Percentiles rank a stretch among this genome's conserved stretches.
Evolutionary conservation across 208 protist genomes (phyloP).

Genomic region (Crithidia expoeki): DNA sequence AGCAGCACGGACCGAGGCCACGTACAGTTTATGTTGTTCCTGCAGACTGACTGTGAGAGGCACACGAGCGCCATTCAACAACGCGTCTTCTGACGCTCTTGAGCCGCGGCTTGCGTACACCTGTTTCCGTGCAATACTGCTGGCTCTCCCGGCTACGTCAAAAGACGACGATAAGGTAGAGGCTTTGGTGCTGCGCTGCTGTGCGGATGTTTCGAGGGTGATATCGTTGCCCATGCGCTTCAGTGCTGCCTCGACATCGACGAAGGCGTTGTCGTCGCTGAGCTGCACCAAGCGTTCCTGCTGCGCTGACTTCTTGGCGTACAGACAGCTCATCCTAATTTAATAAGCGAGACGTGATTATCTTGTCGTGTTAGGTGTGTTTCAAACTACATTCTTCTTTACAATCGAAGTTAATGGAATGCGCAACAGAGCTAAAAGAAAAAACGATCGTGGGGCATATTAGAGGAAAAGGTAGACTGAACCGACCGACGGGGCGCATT

Average conservation of each 20-base stretch:
- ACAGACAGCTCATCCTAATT: background rate
- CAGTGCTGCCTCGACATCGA: conserved; percentile 62
- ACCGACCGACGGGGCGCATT: too few species aligned
- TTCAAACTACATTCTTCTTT: too few species aligned
- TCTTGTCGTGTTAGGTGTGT: background rate
- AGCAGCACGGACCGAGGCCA: background rate
- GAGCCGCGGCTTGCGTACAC: background rate
- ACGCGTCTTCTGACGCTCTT: conserved; percentile 11
- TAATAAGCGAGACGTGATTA: background rate
- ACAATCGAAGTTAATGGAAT: too few species aligned
- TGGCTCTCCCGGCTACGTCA: background rate
- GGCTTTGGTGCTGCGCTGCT: background rate
- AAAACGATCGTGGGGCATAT: too few species aligned
- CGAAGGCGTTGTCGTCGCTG: conserved; percentile 76
- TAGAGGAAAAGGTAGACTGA: too few species aligned
- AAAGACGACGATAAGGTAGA: background rate
- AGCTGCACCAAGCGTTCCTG: conserved; percentile 49
- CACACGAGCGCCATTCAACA: conserved; percentile 10
- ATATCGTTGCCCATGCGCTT: conserved; percentile 22
- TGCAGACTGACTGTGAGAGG: conserved; percentile 25
- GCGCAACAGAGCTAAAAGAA: too few species aligned
- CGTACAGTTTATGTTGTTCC: conserved; percentile 42
- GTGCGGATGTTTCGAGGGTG: background rate
- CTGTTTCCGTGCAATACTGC: background rate
- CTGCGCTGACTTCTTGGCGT: conserved; percentile 10